A percentile compares a stretch with the other conserved stretches of the same genome.
Conservation (phyloP, 2,329 filamentous ascomycete species). For the Phyllachora maydis region DNA sequence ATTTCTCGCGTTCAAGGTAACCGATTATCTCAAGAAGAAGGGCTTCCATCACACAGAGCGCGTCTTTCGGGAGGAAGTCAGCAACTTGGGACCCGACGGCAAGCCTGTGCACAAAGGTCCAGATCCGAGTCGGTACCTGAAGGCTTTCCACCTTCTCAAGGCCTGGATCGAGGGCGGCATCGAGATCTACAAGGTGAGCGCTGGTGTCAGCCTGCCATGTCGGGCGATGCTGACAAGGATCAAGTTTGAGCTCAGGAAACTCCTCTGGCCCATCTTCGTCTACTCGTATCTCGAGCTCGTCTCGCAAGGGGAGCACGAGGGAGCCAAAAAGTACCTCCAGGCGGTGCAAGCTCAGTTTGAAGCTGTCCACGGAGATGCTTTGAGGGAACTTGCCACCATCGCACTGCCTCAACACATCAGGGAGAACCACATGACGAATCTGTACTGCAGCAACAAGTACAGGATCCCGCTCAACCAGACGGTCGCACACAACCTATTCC, state of each 20-base stretch:
- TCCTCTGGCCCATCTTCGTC: constrained; percentile 86
- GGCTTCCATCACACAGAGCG: constrained; percentile 87
- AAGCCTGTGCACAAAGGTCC: constrained; percentile 51
- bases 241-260: constrained; percentile 70
- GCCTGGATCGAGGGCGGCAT: constrained; percentile 82
- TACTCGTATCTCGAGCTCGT: constrained; percentile 79
- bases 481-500: constrained; percentile 63
- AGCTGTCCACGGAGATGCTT: constrained; percentile 57
- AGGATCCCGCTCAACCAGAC: constrained; percentile 75
- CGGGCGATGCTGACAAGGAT: background rate
- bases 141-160: constrained; percentile 52
- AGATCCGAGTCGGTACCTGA: constrained; percentile 58
- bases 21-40: constrained; percentile 90
- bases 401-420: constrained; percentile 58
- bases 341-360: constrained; percentile 50
- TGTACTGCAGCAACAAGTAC: constrained; percentile 78
- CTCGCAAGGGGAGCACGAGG: constrained; percentile 48
- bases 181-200: constrained; percentile 70
- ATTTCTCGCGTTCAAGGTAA: no score
- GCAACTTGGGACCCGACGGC: constrained; percentile 62
- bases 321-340: constrained; percentile 49
- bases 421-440: constrained; percentile 55
- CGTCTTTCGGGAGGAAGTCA: constrained; percentile 77
- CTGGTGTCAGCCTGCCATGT: background rate
- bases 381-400: constrained; percentile 55